Conservation (phyloP, 345 rosid species). For the Melaleuca quinquenervia region DNA sequence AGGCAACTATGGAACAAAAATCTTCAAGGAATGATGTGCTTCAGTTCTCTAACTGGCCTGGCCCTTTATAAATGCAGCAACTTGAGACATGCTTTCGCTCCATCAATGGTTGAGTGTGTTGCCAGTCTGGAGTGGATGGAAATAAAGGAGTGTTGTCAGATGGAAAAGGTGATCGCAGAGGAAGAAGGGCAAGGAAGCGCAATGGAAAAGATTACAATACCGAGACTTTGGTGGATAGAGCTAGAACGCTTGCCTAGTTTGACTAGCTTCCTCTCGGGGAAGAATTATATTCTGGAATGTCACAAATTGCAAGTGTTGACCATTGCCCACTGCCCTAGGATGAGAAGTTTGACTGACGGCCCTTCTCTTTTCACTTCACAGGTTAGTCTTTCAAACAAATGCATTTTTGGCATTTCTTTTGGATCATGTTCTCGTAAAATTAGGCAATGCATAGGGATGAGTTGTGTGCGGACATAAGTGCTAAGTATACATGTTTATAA, state of each 20-base stretch:
- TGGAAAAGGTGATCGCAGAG: not conserved
- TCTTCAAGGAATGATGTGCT: not conserved
- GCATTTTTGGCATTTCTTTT: too few relatives aligned
- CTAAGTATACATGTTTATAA: too few relatives aligned
- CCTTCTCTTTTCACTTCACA: not conserved
- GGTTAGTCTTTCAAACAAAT: not conserved
- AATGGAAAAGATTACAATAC: fast-evolving
- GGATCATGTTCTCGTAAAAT: too few relatives aligned
- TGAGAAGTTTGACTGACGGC: fast-evolving
- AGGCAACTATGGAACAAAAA: not conserved
- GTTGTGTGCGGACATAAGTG: too few relatives aligned
- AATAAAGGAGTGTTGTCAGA: not conserved
- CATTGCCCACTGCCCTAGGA: fast-evolving
- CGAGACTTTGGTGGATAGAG: fast-evolving
- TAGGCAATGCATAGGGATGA: fast-evolving
- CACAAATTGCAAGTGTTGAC: fast-evolving
- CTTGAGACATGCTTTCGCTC: not conserved
- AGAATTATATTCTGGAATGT: too few relatives aligned
- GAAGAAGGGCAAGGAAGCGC: not conserved
- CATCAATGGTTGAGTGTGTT: fast-evolving
- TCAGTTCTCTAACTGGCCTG: not conserved
- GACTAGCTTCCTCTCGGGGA: not conserved
- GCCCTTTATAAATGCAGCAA: not conserved
- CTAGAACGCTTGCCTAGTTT: fast-evolving
- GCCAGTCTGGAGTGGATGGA: fast-evolving